Conservation (phyloP, 305 asterid genomes). For the Solanum hybrid region DNA sequence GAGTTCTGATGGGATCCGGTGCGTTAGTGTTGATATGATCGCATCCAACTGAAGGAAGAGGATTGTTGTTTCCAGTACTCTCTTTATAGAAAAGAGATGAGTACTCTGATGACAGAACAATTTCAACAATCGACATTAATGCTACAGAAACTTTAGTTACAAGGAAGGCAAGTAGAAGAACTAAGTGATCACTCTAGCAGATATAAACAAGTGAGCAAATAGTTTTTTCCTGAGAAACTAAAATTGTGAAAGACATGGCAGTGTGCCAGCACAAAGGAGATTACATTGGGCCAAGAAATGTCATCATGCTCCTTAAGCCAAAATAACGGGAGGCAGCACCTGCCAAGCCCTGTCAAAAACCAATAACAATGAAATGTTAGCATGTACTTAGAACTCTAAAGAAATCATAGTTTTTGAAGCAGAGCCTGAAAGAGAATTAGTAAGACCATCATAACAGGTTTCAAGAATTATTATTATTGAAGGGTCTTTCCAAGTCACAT, state of each 20-base stretch:
- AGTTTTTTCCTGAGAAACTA: neutral
- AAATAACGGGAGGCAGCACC: constrained; percentile 74
- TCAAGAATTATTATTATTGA: neutral
- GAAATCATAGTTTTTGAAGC: neutral
- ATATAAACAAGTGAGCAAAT: neutral
- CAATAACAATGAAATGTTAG: constrained; percentile 5
- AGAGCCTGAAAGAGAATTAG: neutral
- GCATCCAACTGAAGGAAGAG: neutral
- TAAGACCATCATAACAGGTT: neutral
- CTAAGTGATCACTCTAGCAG: neutral
- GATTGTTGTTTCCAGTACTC: neutral
- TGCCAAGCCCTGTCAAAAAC: constrained; percentile 65
- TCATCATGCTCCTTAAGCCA: constrained; percentile 62
- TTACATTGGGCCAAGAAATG: constrained; percentile 87
- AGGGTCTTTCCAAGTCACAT: neutral
- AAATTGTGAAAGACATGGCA: neutral
- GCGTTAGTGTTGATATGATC: too few species aligned
- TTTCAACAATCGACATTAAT: neutral
- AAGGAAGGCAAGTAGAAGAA: neutral
- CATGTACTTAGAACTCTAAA: neutral
- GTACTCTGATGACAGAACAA: neutral
- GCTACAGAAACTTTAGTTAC: neutral
- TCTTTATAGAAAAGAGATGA: neutral
- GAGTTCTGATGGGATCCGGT: too few species aligned
- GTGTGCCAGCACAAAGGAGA: constrained; percentile 15